Evolutionary conservation across 1,139 yeast genomes (phyloP).

Genomic region (Taphrina deformans): DNA sequence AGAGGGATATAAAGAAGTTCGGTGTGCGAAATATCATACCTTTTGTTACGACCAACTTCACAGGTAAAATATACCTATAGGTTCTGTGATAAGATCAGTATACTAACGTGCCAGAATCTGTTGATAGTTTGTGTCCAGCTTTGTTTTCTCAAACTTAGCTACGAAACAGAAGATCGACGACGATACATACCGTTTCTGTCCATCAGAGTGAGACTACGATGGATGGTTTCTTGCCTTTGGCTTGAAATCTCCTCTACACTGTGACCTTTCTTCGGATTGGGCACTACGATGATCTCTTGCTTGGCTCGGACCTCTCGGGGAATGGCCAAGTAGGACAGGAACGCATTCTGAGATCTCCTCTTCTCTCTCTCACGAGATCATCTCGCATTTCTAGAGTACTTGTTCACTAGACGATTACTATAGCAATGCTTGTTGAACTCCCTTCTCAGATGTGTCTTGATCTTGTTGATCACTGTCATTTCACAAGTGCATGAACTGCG

Average conservation of each 20-base stretch:
- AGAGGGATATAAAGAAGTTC: no score
- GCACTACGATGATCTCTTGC: conserved; percentile 31
- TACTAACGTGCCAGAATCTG: conserved; percentile 15
- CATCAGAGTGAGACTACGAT: conserved; percentile 31
- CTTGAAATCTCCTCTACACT: conserved; percentile 24
- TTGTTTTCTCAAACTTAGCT: conserved; percentile 24
- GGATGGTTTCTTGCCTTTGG: conserved; percentile 19
- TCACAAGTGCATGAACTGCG: neutral
- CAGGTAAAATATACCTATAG: conserved; percentile 3
- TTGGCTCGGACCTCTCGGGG: conserved; percentile 20
- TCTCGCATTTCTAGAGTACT: conserved; percentile 6
- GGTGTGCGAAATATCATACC: no score
- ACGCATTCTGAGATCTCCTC: conserved; percentile 27
- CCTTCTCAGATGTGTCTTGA: no score
- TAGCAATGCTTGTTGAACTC: neutral
- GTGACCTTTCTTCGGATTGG: conserved; percentile 3
- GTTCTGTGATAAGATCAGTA: neutral
- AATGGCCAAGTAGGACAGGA: conserved; percentile 28
- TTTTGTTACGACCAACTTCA: conserved; percentile 12
- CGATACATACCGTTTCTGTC: conserved; percentile 24
- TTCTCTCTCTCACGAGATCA: neutral
- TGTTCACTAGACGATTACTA: neutral
- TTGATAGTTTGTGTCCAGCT: conserved; percentile 29
- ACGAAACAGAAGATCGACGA: conserved; percentile 27
- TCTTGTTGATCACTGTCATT: neutral